These are phyloP conservation scores for Torulaspora quercuum DNA, from an alignment of 805 yeast genomes.

Conservation along the genomic window DNA sequence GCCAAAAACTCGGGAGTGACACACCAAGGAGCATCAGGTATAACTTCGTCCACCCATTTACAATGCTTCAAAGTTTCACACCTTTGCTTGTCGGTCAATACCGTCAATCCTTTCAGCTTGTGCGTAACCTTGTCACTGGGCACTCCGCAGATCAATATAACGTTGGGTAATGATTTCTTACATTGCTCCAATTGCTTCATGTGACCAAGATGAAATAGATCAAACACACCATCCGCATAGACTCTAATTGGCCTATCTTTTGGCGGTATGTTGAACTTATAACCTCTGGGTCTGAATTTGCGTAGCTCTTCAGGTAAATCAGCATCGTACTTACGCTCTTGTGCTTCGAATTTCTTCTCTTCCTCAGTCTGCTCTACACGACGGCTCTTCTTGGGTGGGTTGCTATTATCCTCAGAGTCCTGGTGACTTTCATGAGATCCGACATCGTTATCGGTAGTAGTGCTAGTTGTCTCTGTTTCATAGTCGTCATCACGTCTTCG, in stretches of 20 bases:
- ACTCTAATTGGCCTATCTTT: slow-evolving; percentile 79
- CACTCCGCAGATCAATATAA: slow-evolving; percentile 81
- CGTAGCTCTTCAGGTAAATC: slow-evolving; percentile 66
- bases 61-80: slow-evolving; percentile 91
- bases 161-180: slow-evolving; percentile 84
- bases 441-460: slow-evolving; percentile 6
- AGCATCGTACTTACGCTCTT: slow-evolving; percentile 60
- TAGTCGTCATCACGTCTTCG: slow-evolving; percentile 23
- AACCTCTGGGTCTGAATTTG: slow-evolving; percentile 78
- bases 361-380: slow-evolving; percentile 19
- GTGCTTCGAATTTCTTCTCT: slow-evolving; percentile 34
- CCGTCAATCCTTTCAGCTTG: slow-evolving; percentile 89
- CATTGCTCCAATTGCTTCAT: slow-evolving; percentile 98
- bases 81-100: slow-evolving; percentile 80
- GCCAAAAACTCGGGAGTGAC: slow-evolving; percentile 77
- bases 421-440: slow-evolving; percentile 7
- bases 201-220: slow-evolving; percentile 93
- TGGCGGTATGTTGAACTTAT: slow-evolving; percentile 76
- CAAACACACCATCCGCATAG: slow-evolving; percentile 99
- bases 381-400: slow-evolving; percentile 18
- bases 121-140: slow-evolving; percentile 91
- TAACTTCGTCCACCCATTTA: slow-evolving; percentile 96
- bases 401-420: slow-evolving; percentile 3
- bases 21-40: slow-evolving; percentile 94
- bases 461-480: slow-evolving; percentile 22